Evolutionary conservation across 306 rosid species (phyloP), one percentile per base, ranked within the genome.

Genomic region (Rosa persica): DNA sequence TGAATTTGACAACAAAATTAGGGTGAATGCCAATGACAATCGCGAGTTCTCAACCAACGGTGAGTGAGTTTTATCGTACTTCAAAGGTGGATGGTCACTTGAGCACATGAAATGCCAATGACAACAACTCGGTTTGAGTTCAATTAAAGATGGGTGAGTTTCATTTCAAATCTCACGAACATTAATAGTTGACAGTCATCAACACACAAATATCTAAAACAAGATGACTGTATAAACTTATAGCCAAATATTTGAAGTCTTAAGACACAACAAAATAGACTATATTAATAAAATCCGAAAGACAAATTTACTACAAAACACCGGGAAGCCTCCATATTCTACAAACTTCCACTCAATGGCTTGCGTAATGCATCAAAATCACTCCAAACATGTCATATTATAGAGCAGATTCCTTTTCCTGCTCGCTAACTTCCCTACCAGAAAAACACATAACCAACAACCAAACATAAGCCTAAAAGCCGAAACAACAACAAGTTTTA

Each of bases 361-460:
- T 23, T 27, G 34, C 34, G 34, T 30, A 30, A 3, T 30, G 34
- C 34, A 30, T 30, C 34, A 30, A 44, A 12, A 46, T 5, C 74
- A 23, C 74, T 70, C 4, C 44, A 17, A 7, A 71, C 61, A 48
- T 71, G 75, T 43, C 61, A 48, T 27, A 16, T 1, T 5, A 34
- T 2, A 47, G 73, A 12, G 61, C 62, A 70, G 76, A 72, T 34
- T 51, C 39, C 47, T 49, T 52, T 30, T 51, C 61, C 27, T 10
- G 40, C 61, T 19, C 46, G 64, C 64, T 49, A 72, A 72, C 76
- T 49, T 72, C 76, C 76, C 44, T 48, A 49, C 75, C 48, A 36
- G 27, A 52, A 20, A 20, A 17, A 66, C 71, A 67, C 46, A 42
- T 2, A 8, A 42, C 46, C 46, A 42, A 42, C 34, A 40, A 40